phyloP scores from a whole-genome alignment of 2,329 filamentous ascomycete genomes.

The Ophiostoma sp. region DNA sequence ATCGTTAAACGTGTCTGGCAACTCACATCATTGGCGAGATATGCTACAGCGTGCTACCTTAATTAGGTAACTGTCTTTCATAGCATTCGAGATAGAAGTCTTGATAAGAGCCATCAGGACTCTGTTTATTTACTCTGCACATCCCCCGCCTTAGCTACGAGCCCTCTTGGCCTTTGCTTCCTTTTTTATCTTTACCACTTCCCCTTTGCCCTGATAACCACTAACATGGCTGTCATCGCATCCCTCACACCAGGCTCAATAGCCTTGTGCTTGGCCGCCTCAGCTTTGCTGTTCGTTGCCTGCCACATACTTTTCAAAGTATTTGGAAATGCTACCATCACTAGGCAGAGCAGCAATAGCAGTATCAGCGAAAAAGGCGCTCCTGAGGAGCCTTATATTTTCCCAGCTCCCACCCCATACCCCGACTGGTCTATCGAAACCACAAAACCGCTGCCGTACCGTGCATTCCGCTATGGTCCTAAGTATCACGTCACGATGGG shows the following conservation, averaged over 20 bases:
- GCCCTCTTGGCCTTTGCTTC: neutral
- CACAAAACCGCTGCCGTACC: slow-evolving; percentile 8
- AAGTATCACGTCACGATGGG: slow-evolving; percentile 14
- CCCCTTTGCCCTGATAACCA: neutral
- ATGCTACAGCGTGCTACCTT: neutral
- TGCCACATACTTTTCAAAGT: neutral
- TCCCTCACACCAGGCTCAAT: neutral
- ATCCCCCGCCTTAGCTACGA: neutral
- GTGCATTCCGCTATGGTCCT: slow-evolving; percentile 12
- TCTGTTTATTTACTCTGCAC: neutral
- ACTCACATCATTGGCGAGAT: neutral
- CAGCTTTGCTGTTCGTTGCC: neutral
- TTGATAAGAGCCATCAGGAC: neutral
- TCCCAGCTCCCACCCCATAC: neutral
- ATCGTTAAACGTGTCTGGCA: neutral
- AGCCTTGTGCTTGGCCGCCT: neutral
- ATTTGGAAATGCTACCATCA: neutral
- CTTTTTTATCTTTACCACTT: neutral
- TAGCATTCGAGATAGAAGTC: neutral
- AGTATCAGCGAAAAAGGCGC: neutral
- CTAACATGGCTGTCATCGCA: slow-evolving; percentile 1
- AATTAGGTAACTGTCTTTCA: neutral
- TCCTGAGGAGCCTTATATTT: slow-evolving; percentile 1
- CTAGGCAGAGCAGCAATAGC: too few species aligned
- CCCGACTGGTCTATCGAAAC: slow-evolving; percentile 15